These are phyloP conservation scores for Hortaea werneckii DNA, from an alignment of 2,329 filamentous ascomycete genomes.

Conservation along the genomic window DNA sequence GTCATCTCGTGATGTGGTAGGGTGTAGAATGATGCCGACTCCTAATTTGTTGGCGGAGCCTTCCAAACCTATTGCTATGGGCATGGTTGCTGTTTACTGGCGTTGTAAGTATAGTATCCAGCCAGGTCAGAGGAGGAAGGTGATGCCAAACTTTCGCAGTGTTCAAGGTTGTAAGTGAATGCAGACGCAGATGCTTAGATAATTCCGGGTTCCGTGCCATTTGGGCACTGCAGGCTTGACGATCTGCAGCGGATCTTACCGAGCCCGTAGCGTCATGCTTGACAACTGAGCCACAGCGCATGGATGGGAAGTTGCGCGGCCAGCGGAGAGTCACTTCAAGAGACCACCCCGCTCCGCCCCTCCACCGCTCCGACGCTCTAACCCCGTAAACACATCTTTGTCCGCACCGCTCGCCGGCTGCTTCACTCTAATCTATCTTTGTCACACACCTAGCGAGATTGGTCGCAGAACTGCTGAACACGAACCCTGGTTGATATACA, in stretches of 20 bases:
- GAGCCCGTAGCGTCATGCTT: neutral
- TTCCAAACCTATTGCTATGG: constrained; percentile 66
- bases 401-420: too few relatives aligned
- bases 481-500: neutral
- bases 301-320: too few relatives aligned
- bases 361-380: too few relatives aligned
- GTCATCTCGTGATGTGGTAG: constrained; percentile 16
- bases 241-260: neutral
- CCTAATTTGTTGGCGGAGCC: constrained; percentile 97
- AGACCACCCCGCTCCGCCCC: too few relatives aligned
- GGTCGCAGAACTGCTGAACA: too few relatives aligned
- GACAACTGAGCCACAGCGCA: too few relatives aligned
- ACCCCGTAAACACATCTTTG: too few relatives aligned
- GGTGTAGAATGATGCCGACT: constrained; percentile 81
- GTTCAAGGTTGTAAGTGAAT: neutral
- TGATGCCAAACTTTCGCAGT: too few relatives aligned
- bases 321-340: too few relatives aligned
- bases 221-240: neutral
- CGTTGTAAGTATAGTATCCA: neutral
- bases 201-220: neutral
- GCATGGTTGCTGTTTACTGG: constrained; percentile 21
- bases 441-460: too few relatives aligned
- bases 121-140: neutral
- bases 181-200: neutral
- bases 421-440: too few relatives aligned